Conservation (phyloP, 768 basidiomycete species). For the Serendipita vermifera region DNA sequence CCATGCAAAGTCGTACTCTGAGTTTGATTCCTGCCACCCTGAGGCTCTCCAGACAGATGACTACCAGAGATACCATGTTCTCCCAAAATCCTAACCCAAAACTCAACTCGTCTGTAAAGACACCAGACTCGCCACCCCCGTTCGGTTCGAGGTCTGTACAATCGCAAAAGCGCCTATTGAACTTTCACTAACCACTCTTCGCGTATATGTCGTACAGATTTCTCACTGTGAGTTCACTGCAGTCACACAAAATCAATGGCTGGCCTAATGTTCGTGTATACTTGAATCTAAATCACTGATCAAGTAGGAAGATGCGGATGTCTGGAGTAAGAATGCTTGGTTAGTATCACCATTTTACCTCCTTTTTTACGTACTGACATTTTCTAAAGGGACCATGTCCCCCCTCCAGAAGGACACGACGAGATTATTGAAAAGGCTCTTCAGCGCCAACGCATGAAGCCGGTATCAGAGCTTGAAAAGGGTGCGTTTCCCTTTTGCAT, state of each 20-base stretch:
- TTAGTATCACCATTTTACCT: neutral
- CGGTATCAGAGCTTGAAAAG: constrained; percentile 64
- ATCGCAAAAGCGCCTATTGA: neutral
- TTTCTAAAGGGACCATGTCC: constrained; percentile 56
- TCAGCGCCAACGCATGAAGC: constrained; percentile 52
- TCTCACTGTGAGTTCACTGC: constrained; percentile 33
- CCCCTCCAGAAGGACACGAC: constrained; percentile 66
- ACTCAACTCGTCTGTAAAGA: constrained; percentile 3
- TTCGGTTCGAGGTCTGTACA: constrained; percentile 51
- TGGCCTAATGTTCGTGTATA: neutral
- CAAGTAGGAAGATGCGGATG: constrained; percentile 36
- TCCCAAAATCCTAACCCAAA: constrained; percentile 9
- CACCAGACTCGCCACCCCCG: constrained; percentile 29
- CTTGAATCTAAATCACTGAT: constrained; percentile 3
- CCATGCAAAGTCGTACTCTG: no score
- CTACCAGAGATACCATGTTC: constrained; percentile 11
- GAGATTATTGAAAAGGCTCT: constrained; percentile 60
- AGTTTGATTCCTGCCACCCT: no score
- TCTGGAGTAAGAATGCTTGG: constrained; percentile 80
- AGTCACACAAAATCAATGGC: neutral
- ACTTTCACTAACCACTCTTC: neutral
- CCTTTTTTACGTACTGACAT: neutral
- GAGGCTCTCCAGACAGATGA: no score
- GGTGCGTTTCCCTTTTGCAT: constrained; percentile 27
- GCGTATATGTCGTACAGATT: constrained; percentile 34